Conservation (phyloP, 2,329 filamentous ascomycete genomes). For the Talaromyces sp. region DNA sequence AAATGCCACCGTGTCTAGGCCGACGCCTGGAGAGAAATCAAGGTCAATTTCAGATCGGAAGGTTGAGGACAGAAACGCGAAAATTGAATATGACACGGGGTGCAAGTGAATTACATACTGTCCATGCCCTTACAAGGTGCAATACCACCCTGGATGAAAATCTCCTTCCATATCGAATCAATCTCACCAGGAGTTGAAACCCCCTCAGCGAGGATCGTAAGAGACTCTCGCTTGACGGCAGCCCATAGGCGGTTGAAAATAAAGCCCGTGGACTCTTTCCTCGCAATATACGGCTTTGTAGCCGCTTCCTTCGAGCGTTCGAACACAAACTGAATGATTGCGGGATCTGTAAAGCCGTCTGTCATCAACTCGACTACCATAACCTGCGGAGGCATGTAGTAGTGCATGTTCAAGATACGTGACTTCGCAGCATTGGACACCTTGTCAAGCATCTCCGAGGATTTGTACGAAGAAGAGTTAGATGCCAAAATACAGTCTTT, state of each 20-base stretch:
- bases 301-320: conserved; percentile 41
- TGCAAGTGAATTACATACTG: too few species aligned
- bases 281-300: conserved; percentile 42
- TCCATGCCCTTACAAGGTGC: conserved; percentile 48
- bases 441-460: conserved; percentile 47
- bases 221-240: conserved; percentile 52
- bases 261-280: conserved; percentile 51
- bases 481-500: conserved; percentile 49
- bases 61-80: too few species aligned
- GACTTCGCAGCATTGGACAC: conserved; percentile 37
- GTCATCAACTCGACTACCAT: conserved; percentile 56
- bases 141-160: conserved; percentile 32
- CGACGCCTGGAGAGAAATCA: too few species aligned
- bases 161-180: conserved; percentile 47
- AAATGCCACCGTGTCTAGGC: too few species aligned
- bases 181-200: conserved; percentile 51
- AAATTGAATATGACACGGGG: too few species aligned
- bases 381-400: conserved; percentile 48
- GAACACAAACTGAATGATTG: conserved; percentile 47
- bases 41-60: too few species aligned
- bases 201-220: conserved; percentile 51
- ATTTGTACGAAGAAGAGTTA: conserved; percentile 55
- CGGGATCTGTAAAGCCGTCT: conserved; percentile 41
- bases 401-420: conserved; percentile 52
- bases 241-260: conserved; percentile 59